Base-by-base conservation (phyloP, 1,139 yeast species). In the Suhomyces wounanorum region DNA sequence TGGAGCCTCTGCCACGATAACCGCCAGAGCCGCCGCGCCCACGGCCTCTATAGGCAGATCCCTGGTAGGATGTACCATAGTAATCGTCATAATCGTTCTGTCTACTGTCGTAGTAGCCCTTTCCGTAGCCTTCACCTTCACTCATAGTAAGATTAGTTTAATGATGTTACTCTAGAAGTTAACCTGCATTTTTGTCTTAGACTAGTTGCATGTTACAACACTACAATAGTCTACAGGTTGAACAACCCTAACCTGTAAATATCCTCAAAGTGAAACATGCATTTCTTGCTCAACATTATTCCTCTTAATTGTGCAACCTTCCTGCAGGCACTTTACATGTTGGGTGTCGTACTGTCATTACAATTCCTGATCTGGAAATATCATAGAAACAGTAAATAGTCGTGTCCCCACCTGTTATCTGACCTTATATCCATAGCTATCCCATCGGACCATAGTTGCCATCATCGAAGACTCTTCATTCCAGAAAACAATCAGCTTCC, bases 81-180 rank as follows among this genome's bases (percentile, higher is more conserved):
- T 52, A 39, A 44, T 50, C 55, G 47, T 49, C 50, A 43, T 52
- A 46, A 14, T 45, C 46, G 39, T 44, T 36, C 48, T 40, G 48
- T 3, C 49, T 26, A 35, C 43, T 45, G 16, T 51, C 40, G 39
- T 50, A 45, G 33, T 52, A 47, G 21, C 50, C 45, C 33, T 43
- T 45, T 18, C 48, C 40, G 39, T 47, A 40, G 36, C 55, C 48
- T 23, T 45, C 52, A 11, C 37, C 39, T 16, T 40, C 44, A 45
- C 44, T 40, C 43, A 44, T 44, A 23, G 33, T n/a, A 10, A 39
- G 28, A n/a, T n/a, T 9, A 3, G 8, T 38, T 23, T 5, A 23
- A 14, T 23, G 16, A 13, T 23, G 30, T 5, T 38, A 17, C 14
- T 6, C 14, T 6, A n/a, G 30, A 1, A 25, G 35, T 40, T 40